phyloP scores from a whole-genome alignment of 176 grass and related monocot species.

The Echinochloa phyllopogon region DNA sequence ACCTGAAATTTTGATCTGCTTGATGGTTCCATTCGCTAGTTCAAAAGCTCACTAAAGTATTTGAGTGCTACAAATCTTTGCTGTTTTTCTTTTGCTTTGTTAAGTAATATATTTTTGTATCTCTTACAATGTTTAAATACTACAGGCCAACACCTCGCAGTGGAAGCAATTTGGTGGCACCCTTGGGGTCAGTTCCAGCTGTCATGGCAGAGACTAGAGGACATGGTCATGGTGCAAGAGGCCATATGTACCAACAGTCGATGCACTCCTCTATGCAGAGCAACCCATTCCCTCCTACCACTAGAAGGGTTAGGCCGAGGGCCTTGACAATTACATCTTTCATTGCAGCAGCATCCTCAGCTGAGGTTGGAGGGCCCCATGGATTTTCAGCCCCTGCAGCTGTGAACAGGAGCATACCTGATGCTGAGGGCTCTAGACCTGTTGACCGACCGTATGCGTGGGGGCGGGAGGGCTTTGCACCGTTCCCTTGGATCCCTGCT shows the following conservation, averaged over 20 bases:
- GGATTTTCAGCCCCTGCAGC: conserved; percentile 59
- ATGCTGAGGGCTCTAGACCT: conserved; percentile 59
- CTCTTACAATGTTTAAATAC: conserved; percentile 34
- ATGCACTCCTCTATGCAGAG: conserved; percentile 55
- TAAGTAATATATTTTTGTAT: neutral
- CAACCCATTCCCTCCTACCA: conserved; percentile 56
- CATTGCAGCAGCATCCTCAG: conserved; percentile 60
- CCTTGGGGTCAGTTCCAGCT: conserved; percentile 57
- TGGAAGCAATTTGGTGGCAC: conserved; percentile 62
- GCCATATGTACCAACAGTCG: conserved; percentile 66
- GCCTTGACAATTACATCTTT: conserved; percentile 76
- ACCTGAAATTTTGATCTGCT: conserved; percentile 31
- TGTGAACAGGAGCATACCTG: conserved; percentile 52
- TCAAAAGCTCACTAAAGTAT: conserved; percentile 29
- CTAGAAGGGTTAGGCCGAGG: conserved; percentile 76
- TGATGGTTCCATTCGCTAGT: conserved; percentile 18
- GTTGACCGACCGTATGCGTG: conserved; percentile 56
- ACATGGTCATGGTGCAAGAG: conserved; percentile 58
- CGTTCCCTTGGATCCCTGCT: conserved; percentile 64
- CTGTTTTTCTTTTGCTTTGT: neutral
- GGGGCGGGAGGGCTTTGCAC: conserved; percentile 54
- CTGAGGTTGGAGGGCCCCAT: conserved; percentile 61
- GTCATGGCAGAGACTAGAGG: conserved; percentile 67
- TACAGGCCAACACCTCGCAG: conserved; percentile 67
- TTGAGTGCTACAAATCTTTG: conserved; percentile 8